Evolutionary conservation across 2,329 filamentous ascomycete genomes (phyloP), one percentile per base, ranked within the genome.

Genomic region (Trichoderma sp.): DNA sequence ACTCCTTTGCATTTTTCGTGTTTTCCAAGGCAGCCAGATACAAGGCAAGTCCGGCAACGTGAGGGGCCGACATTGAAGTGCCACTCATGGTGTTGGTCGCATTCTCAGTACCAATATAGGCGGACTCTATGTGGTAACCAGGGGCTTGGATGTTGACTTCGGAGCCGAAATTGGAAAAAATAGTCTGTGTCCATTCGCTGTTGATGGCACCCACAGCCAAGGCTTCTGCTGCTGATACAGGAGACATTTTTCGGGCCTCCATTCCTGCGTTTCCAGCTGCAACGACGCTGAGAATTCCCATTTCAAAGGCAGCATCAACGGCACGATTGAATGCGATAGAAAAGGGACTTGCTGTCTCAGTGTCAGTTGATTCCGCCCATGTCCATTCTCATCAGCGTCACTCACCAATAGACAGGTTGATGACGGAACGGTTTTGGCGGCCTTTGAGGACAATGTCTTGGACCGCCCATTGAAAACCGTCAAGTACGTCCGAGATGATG

Each of bases 31-130:
- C 80, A 73, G 86, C 77, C 34, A 91, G 78, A 77, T 90, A 91
- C n/a, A 87, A 83, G 12, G 85, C 74, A n/a, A 91, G 78, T 14
- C 90, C 90, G 28, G 87, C 83, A 68, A 91, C 83, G 76, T 91
- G 89, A 0, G 89, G 89, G 3, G 84, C 81, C 2, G 89, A 87
- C 89, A 91, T 91, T 43, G 85, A 89, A 6, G 90, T 91, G 39
- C 89, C 90, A 15, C 83, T 86, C 76, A 89, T 83, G 32, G 77
- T 83, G 62, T 80, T 80, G n/a, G 78, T 85, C 28, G 86, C 83
- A 6, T 76, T 81, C 47, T 72, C 81, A 73, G 78, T 75, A 34
- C 82, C 81, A 67, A 82, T 83, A 82, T 83, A 88, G 2, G 88
- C 78, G 56, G 83, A 86, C 15, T 84, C 77, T 64, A 88, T 78